These are phyloP conservation scores for Cyberlindnera galapagoensis DNA, from an alignment of 805 yeast species.

Conservation along the genomic window DNA sequence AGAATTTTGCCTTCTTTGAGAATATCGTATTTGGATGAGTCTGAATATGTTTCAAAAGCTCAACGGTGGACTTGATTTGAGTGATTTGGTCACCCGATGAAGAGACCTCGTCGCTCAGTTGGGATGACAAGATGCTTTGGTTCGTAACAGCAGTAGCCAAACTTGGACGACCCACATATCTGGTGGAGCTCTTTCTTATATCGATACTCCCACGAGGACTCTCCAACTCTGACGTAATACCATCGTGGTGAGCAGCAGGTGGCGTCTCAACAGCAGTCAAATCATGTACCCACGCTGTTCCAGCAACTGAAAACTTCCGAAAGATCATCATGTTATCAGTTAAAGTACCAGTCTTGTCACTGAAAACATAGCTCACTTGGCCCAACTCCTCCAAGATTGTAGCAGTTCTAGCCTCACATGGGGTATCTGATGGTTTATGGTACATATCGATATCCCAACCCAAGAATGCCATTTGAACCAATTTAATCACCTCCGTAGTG, in stretches of 20 bases:
- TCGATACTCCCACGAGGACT: constrained; percentile 31
- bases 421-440: constrained; percentile 74
- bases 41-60: constrained; percentile 66
- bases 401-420: constrained; percentile 92
- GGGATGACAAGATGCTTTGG: constrained; percentile 2
- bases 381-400: constrained; percentile 95
- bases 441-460: constrained; percentile 96
- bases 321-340: constrained; percentile 94
- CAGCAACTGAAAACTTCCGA: constrained; percentile 80
- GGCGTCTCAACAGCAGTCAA: constrained; percentile 31
- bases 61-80: constrained; percentile 48
- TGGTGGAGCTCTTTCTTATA: constrained; percentile 32
- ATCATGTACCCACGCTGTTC: constrained; percentile 86
- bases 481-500: constrained; percentile 92
- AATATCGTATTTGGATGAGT: constrained; percentile 61
- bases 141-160: constrained; percentile 38
- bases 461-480: constrained; percentile 72
- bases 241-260: too few species aligned
- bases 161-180: constrained; percentile 50
- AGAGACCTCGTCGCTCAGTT: constrained; percentile 1
- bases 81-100: constrained; percentile 1
- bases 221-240: neutral
- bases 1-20: constrained; percentile 69
- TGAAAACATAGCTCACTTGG: constrained; percentile 89
- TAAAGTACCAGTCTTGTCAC: constrained; percentile 96